These are phyloP conservation scores for Auxenochlorella pyrenoidosa DNA, from an alignment of 139 green algal genomes.

Conservation along the genomic window DNA sequence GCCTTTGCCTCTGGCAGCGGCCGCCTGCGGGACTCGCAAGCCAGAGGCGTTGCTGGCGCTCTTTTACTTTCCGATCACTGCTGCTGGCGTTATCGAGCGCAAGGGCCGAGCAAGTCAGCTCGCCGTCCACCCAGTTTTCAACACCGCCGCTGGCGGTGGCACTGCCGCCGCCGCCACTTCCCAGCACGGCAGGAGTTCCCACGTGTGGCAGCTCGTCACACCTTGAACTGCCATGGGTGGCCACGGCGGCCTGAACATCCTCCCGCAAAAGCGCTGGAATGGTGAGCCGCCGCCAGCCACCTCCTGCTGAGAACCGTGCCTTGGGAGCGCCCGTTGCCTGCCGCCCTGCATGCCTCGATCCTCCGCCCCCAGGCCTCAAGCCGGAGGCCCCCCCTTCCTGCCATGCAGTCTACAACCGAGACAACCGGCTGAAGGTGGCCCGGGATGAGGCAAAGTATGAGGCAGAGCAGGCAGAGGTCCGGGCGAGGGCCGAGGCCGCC, in stretches of 20 bases:
- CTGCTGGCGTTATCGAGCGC: background rate
- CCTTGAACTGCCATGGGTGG: slow-evolving; percentile 83
- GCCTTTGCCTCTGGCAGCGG: background rate
- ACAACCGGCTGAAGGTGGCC: slow-evolving; percentile 83
- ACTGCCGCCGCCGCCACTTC: background rate
- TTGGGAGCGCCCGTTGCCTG: background rate
- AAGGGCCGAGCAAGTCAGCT: no score
- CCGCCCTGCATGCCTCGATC: background rate
- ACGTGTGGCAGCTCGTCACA: slow-evolving; percentile 67
- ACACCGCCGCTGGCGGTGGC: background rate
- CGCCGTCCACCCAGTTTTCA: background rate
- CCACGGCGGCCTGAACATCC: slow-evolving; percentile 96
- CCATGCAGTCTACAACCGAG: slow-evolving; percentile 78
- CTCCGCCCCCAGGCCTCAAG: background rate
- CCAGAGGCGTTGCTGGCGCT: no score
- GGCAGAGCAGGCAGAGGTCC: slow-evolving; percentile 50
- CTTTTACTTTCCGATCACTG: background rate
- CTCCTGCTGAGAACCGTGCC: background rate
- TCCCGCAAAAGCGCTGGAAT: slow-evolving; percentile 76
- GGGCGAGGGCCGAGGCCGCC: slow-evolving; percentile 45
- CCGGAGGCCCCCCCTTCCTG: background rate
- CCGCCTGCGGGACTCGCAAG: no score
- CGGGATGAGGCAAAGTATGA: slow-evolving; percentile 62
- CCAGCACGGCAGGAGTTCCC: background rate
- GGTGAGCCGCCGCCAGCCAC: background rate